Percentiles rank a stretch among this genome's conserved stretches.
phyloP scores from a whole-genome alignment of 169 alveolate genomes.

The Eimeria falciformis region DNA sequence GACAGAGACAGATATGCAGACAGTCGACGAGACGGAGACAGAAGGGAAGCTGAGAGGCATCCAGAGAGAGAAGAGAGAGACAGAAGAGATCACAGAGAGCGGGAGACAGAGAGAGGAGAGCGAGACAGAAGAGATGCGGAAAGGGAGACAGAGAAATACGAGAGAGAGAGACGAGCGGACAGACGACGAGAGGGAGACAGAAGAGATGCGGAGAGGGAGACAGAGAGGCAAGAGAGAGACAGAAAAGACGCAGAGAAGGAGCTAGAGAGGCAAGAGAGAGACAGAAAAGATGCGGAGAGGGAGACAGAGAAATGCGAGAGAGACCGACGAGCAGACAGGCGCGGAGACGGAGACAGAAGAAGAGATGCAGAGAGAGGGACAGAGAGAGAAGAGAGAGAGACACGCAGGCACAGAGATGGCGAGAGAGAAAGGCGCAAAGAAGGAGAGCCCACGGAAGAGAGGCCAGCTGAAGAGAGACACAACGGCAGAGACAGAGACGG shows the following conservation, averaged over 20 bases:
- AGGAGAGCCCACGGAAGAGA: background rate
- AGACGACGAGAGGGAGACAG: conserved; percentile 11
- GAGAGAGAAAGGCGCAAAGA: background rate
- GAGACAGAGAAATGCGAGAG: background rate
- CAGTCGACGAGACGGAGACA: background rate
- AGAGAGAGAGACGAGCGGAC: too few species aligned
- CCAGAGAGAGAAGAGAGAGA: background rate
- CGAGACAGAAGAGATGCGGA: background rate
- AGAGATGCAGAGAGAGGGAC: background rate
- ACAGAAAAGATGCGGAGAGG: background rate
- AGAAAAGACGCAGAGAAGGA: background rate
- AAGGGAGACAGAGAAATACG: background rate
- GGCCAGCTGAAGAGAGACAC: background rate
- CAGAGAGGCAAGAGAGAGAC: too few species aligned
- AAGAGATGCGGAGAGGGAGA: background rate
- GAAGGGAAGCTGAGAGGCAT: background rate
- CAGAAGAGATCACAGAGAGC: background rate
- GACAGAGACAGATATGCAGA: background rate
- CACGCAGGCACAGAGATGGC: background rate
- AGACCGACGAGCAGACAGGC: background rate
- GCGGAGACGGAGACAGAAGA: background rate
- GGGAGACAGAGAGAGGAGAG: background rate
- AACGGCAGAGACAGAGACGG: background rate
- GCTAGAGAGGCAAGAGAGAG: background rate
- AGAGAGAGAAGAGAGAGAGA: background rate